phyloP scores from a whole-genome alignment of 345 rosid genomes.

The Hevea brasiliensis region DNA sequence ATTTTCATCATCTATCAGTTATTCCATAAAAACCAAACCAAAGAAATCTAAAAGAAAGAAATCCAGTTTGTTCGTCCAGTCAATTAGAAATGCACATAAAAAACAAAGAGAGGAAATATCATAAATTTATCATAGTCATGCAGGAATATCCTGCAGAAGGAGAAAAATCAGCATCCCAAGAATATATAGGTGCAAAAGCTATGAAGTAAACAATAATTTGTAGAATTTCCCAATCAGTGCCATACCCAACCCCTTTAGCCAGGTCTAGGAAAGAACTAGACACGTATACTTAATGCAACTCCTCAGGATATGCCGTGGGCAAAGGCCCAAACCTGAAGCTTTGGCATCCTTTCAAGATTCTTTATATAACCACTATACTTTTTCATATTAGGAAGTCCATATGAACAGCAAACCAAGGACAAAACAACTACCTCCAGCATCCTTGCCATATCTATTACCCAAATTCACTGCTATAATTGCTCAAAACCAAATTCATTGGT shows the following conservation, averaged over 20 bases:
- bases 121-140: not conserved
- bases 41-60: not conserved
- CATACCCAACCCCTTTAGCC: not conserved
- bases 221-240: not conserved
- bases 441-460: not conserved
- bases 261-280: not conserved
- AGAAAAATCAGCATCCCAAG: not conserved
- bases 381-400: not conserved
- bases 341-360: not conserved
- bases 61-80: not conserved
- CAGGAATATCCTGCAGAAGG: not conserved
- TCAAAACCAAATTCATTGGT: not conserved
- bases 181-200: not conserved
- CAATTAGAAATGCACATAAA: not conserved
- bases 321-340: not conserved
- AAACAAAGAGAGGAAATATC: not conserved
- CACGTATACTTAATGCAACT: not conserved
- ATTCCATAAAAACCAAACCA: not conserved
- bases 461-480: not conserved
- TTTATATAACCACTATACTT: not conserved
- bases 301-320: not conserved
- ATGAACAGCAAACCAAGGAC: not conserved
- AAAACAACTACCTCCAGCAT: not conserved
- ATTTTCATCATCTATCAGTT: not conserved
- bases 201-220: not conserved